Percentiles rank a stretch among this genome's conserved stretches.
These are phyloP conservation scores for Vachellia collinsii DNA, from an alignment of 306 rosid species.

Conservation along the genomic window DNA sequence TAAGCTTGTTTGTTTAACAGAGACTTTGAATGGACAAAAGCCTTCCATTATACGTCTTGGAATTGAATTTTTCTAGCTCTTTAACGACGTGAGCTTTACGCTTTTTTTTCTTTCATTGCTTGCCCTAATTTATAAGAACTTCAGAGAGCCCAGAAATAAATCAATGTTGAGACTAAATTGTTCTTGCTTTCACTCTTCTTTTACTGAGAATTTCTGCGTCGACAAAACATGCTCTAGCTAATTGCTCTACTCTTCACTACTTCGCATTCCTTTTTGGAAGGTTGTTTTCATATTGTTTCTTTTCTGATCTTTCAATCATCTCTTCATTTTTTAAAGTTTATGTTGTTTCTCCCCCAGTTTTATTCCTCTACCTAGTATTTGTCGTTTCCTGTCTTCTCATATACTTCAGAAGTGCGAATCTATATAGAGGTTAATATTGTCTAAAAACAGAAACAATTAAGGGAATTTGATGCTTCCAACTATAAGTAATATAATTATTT, in stretches of 20 bases:
- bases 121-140: neutral
- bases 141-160: neutral
- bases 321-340: neutral
- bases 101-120: neutral
- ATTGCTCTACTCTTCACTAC: neutral
- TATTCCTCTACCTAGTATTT: neutral
- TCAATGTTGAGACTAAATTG: neutral
- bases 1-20: neutral
- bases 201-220: neutral
- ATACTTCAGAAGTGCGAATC: neutral
- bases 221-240: neutral
- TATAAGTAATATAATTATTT: neutral
- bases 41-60: slow-evolving; percentile 13
- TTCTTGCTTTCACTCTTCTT: neutral
- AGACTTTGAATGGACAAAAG: slow-evolving; percentile 27
- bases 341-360: neutral
- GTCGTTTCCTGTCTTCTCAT: neutral
- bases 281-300: neutral
- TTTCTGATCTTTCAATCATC: slow-evolving; percentile 1
- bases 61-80: neutral
- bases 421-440: neutral
- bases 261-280: slow-evolving; percentile 16
- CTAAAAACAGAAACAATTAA: neutral
- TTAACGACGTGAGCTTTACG: slow-evolving; percentile 3
- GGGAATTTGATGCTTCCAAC: neutral